Percentiles rank a stretch among this genome's conserved stretches.
phyloP scores from a whole-genome alignment of 768 basidiomycete species.

The Candolleomyces aberdarensis region DNA sequence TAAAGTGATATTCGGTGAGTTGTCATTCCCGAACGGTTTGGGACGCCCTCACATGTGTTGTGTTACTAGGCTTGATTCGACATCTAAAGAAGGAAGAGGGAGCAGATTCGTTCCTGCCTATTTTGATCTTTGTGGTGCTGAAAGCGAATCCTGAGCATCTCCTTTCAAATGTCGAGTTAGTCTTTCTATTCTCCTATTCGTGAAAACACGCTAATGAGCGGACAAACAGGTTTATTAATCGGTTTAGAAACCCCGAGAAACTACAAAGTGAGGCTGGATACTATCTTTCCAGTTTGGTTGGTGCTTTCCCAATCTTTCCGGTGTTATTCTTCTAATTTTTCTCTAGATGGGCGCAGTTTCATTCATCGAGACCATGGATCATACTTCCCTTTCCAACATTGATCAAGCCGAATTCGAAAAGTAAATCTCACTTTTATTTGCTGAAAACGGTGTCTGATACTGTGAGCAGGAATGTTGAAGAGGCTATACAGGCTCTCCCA shows the following conservation, averaged over 20 bases:
- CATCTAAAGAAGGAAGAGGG: slow-evolving; percentile 83
- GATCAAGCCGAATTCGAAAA: slow-evolving; percentile 90
- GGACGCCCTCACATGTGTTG: neutral
- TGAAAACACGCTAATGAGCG: neutral
- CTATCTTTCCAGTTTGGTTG: slow-evolving; percentile 90
- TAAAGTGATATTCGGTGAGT: slow-evolving; percentile 97
- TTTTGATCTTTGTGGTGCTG: slow-evolving; percentile 91
- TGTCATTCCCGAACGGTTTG: neutral
- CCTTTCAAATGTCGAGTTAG: slow-evolving; percentile 93
- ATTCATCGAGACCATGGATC: slow-evolving; percentile 98
- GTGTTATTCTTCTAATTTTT: neutral
- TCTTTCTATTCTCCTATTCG: slow-evolving; percentile 1
- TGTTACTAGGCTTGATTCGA: slow-evolving; percentile 71
- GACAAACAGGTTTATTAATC: slow-evolving; percentile 78
- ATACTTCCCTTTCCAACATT: slow-evolving; percentile 90
- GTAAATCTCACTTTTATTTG: slow-evolving; percentile 30
- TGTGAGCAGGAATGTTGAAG: slow-evolving; percentile 45
- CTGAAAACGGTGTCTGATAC: neutral
- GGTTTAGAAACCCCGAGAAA: slow-evolving; percentile 87
- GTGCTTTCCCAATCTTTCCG: slow-evolving; percentile 18
- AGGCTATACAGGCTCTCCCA: slow-evolving; percentile 49
- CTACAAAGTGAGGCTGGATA: slow-evolving; percentile 95
- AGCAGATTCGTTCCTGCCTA: slow-evolving; percentile 92
- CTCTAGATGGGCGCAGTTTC: slow-evolving; percentile 90
- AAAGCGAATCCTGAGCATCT: slow-evolving; percentile 93